Percentiles rank a stretch among this genome's conserved stretches.
phyloP scores from a whole-genome alignment of 257 asterid species.

The Ocimum tenuiflorum region DNA sequence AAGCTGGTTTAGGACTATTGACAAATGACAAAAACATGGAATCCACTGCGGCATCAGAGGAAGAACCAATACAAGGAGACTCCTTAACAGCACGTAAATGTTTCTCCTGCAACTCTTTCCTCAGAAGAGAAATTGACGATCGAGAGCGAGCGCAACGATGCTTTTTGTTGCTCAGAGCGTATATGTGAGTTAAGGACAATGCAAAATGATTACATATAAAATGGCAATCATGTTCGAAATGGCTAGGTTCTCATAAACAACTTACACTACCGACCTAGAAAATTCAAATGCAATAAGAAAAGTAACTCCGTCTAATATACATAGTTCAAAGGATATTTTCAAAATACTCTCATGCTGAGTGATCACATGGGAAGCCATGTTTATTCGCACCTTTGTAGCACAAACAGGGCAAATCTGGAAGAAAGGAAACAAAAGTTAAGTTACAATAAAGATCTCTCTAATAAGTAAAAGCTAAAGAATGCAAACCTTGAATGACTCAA shows the following conservation, averaged over 20 bases:
- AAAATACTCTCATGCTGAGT: constrained; percentile 67
- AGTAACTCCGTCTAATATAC: background rate
- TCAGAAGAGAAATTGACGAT: constrained; percentile 44
- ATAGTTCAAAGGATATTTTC: constrained; percentile 68
- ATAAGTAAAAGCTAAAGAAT: background rate
- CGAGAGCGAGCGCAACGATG: constrained; percentile 39
- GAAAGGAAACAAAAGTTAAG: constrained; percentile 11
- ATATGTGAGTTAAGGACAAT: constrained; percentile 43
- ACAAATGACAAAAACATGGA: constrained; percentile 62
- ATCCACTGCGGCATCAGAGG: constrained; percentile 49
- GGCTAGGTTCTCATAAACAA: background rate
- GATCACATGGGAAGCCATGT: constrained; percentile 85
- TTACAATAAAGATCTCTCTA: background rate
- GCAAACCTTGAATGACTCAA: background rate
- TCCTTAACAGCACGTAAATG: constrained; percentile 41
- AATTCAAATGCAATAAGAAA: constrained; percentile 1
- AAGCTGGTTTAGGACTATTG: constrained; percentile 41
- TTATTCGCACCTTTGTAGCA: constrained; percentile 50
- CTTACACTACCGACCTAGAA: background rate
- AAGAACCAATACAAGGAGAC: constrained; percentile 39
- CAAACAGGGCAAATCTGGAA: constrained; percentile 94
- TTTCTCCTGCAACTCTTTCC: constrained; percentile 63
- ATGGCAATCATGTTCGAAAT: constrained; percentile 6
- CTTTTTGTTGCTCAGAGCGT: constrained; percentile 70
- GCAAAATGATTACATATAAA: constrained; percentile 12